A percentile compares a stretch with the other conserved stretches of the same genome.
These are phyloP conservation scores for Phytophthora litchii DNA, from an alignment of 352 stramenopile genomes.

Conservation along the genomic window DNA sequence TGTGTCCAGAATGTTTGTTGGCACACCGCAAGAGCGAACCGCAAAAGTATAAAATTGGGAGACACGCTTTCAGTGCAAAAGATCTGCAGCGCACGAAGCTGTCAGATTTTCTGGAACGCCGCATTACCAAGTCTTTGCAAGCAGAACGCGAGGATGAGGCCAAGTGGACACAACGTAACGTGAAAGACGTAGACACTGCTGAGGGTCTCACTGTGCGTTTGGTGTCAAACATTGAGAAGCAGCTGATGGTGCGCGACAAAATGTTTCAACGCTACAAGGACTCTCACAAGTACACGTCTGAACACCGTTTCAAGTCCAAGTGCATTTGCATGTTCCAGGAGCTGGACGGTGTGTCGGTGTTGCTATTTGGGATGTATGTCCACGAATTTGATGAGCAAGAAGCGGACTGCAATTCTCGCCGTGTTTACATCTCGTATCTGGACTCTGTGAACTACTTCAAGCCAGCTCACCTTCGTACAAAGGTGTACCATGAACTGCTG, in stretches of 20 bases:
- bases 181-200: constrained; percentile 91
- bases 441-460: constrained; percentile 99
- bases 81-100: constrained; percentile 95
- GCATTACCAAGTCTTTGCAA: constrained; percentile 90
- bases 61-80: constrained; percentile 93
- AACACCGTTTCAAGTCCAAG: constrained; percentile 96
- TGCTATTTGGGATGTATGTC: constrained; percentile 99
- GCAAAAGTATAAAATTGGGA: constrained; percentile 78
- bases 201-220: constrained; percentile 94
- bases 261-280: constrained; percentile 96
- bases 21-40: constrained; percentile 86
- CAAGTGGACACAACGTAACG: constrained; percentile 76
- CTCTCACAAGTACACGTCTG: constrained; percentile 86
- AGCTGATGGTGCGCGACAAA: constrained; percentile 94
- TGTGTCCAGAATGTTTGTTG: constrained; percentile 96
- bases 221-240: constrained; percentile 96
- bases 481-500: constrained; percentile 99
- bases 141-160: constrained; percentile 88
- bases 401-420: constrained; percentile 93
- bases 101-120: constrained; percentile 94
- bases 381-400: constrained; percentile 99
- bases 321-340: constrained; percentile 99
- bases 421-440: constrained; percentile 99
- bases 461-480: constrained; percentile 95
- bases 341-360: constrained; percentile 98